A percentile compares a stretch with the other conserved stretches of the same genome.
Conservation (phyloP, 208 protist genomes). For the Blastocrithidia nonstop region DNA sequence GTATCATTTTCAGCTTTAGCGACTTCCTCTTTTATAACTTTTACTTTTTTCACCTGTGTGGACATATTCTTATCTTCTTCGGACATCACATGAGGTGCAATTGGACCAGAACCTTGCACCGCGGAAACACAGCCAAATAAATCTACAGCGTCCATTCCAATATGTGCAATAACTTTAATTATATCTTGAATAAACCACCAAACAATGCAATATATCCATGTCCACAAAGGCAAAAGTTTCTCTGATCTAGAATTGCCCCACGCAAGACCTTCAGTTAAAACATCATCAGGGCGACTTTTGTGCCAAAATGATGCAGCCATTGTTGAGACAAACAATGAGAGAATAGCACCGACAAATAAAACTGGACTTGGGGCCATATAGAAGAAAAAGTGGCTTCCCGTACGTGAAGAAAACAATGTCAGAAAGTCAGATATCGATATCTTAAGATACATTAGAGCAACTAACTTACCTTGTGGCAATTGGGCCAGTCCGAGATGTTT, state of each 20-base stretch:
- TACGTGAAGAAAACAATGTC: conserved; percentile 81
- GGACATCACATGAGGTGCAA: conserved; percentile 17
- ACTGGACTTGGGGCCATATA: conserved; percentile 32
- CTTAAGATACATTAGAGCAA: conserved; percentile 80
- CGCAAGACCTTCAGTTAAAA: conserved; percentile 64
- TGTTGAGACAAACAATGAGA: conserved; percentile 57
- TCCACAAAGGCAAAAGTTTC: conserved; percentile 63
- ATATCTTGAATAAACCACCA: conserved; percentile 83
- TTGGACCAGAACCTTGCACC: conserved; percentile 14
- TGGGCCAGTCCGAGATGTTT: conserved; percentile 35
- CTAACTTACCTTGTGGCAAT: conserved; percentile 52
- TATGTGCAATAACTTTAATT: conserved; percentile 58
- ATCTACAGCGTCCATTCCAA: conserved; percentile 48
- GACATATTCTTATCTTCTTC: conserved; percentile 3
- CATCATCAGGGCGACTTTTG: conserved; percentile 21
- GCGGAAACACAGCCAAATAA: conserved; percentile 52
- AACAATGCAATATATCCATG: conserved; percentile 85
- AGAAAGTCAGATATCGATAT: conserved; percentile 82
- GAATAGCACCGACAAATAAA: conserved; percentile 37
- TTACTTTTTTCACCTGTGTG: background rate
- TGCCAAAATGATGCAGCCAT: conserved; percentile 61
- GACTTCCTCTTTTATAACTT: no score
- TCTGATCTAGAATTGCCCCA: conserved; percentile 23
- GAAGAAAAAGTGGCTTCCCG: conserved; percentile 62
- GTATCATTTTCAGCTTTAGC: no score